Evolutionary conservation across 176 grass and related monocot genomes (phyloP), one percentile per base, ranked within the genome.

Genomic region (Juncus inflexus): DNA sequence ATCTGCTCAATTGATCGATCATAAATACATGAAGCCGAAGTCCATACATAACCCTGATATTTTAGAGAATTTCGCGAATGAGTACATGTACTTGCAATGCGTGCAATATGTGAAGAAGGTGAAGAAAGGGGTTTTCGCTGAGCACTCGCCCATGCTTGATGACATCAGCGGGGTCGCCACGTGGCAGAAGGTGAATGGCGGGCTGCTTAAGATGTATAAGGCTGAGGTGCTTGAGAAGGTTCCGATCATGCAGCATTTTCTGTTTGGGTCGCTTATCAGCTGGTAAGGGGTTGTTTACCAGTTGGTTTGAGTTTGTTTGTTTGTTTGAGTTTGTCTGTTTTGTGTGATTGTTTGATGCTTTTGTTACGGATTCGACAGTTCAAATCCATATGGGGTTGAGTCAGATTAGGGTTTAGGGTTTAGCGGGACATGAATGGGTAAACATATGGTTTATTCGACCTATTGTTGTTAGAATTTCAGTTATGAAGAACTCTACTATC

Each of bases 21-120:
- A 99, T 19, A 99, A 92, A 56, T 92, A 99, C 80, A 99, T 99
- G 85, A 99, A 99, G 37, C 85, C 94, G 38, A 99, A 99, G 55
- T 99, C 85, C 3, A 90, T 99, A 65, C 85, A 99, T 68, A 99
- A 99, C 68, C 85, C 83, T 12, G 94, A 99, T 38, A 86, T 99
- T 62, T 57, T 92, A 12, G 94, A 99, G 42, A 99, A 92, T 60
- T 92, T 99, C 68, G 66, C 85, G 0, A 79, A 80, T 35, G 94
- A 92, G 55, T 99, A 84, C 61, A 76, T 92, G 85, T 99, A 99
- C 52, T 69, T 99, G 15, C 67, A 63, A 0, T 92, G 85, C 3
- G 94, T 99, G 9, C 63, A 75, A 0, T 92, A 79, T 76, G 89
- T 92, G 56, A 99, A 90, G 36, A 99, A 92, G 72, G 75, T 88